Base-by-base conservation (phyloP, 176 grass and related monocot species). In the Avena insularis region DNA sequence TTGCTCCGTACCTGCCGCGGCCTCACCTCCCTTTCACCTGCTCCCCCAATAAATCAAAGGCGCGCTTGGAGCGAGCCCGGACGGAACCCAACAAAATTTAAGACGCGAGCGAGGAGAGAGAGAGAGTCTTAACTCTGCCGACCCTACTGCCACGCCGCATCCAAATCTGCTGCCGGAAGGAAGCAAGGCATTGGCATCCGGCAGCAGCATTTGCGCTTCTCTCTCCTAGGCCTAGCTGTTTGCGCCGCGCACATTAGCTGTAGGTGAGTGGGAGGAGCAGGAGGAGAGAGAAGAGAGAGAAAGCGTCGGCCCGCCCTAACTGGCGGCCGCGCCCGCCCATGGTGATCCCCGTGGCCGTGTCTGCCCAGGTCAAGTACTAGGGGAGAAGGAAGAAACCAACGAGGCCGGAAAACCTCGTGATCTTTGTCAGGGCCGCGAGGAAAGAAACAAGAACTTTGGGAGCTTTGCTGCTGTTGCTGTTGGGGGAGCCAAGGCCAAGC, bases 291-390 rank as follows among this genome's bases (percentile, higher is more conserved):
- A 80, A 12, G 57, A 67, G 68, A 79, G 48, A 80, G 57, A 60
- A 79, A 54, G 71, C 23, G 11, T 8, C 38, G 45, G 53, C 55
- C 55, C 74, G 69, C 19, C 62, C 62, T 25, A 48, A 13, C 62
- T 66, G 62, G 27, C n/a, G 75, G 71, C 80, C 38, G 19, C 61
- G 66, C 38, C 58, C 61, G 66, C 38, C 58, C 89, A 80, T 80
- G 90, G 86, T 85, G 78, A 86, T 85, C 82, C 79, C 63, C 71
- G 82, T 86, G 86, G 65, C 47, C 83, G 49, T 40, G 82, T 76
- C 76, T 19, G 35, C 19, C 66, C 27, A 35, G 33, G 33, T 4
- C 33, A 3, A 35, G 33, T 35, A 35, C 71, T 75, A 8, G 71
- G 12, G 86, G 29, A 46, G 23, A 84, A 62, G 61, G 23, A 84